Conservation (phyloP, 495 filamentous ascomycete genomes). For the Bathelium albidoporum region DNA sequence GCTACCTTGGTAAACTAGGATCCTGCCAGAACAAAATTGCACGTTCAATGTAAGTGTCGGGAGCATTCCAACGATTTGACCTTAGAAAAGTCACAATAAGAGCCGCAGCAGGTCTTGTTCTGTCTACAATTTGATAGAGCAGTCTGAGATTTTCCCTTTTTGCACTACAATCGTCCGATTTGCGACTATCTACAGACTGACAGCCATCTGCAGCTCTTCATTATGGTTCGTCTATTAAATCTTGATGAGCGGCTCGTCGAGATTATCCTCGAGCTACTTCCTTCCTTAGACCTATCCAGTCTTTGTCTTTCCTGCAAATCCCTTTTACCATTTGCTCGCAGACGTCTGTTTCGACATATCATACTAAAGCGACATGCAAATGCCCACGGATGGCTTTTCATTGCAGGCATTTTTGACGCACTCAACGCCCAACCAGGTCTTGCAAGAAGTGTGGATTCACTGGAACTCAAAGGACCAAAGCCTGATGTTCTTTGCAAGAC, state of each 20-base stretch:
- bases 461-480: background rate
- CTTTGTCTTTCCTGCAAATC: background rate
- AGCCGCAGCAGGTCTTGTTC: background rate
- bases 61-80: background rate
- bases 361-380: background rate
- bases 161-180: background rate
- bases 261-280: constrained; percentile 2
- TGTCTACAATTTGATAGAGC: constrained; percentile 3
- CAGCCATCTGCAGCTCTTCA: background rate
- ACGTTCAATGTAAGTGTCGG: background rate
- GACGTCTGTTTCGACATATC: constrained; percentile 1
- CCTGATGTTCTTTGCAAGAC: background rate
- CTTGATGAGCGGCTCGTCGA: background rate
- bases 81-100: background rate
- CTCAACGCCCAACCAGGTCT: background rate
- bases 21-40: background rate
- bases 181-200: background rate
- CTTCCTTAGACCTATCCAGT: background rate
- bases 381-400: background rate
- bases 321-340: background rate
- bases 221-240: background rate
- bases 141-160: constrained; percentile 1
- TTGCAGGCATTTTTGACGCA: background rate
- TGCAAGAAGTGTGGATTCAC: background rate
- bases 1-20: background rate